These are phyloP conservation scores for Amaranthus hypochondriacus DNA, from an alignment of 148 eudicot species.

Conservation along the genomic window DNA sequence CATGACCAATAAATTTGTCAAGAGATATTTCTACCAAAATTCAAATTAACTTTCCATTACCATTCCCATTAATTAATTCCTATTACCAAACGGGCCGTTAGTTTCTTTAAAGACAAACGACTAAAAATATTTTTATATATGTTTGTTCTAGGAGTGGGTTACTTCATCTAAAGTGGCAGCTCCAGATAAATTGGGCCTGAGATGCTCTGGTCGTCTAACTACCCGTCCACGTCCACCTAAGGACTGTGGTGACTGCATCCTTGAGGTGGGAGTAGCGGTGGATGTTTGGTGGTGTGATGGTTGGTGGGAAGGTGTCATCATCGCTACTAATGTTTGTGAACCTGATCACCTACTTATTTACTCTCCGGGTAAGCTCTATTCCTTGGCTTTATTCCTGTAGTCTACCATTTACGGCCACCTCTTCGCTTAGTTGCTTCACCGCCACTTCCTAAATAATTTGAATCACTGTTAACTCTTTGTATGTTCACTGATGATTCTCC, in stretches of 20 bases:
- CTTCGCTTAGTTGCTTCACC: not conserved
- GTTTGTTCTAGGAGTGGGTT: conserved; percentile 61
- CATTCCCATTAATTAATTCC: too few species aligned
- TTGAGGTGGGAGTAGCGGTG: conserved; percentile 60
- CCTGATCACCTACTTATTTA: conserved; percentile 40
- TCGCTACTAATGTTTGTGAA: conserved; percentile 27
- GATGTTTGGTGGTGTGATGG: conserved; percentile 97
- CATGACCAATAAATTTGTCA: too few species aligned
- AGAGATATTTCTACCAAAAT: too few species aligned
- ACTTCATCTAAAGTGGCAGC: conserved; percentile 53
- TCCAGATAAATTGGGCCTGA: conserved; percentile 71
- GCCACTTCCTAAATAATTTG: not conserved
- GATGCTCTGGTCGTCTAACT: conserved; percentile 55
- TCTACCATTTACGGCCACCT: not conserved
- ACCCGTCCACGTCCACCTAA: conserved; percentile 46
- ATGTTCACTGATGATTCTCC: too few species aligned
- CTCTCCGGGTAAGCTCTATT: conserved; percentile 46
- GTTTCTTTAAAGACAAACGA: not conserved
- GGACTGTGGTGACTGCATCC: conserved; percentile 20
- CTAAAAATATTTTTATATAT: not conserved
- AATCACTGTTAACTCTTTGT: not conserved
- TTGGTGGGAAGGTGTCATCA: conserved; percentile 88
- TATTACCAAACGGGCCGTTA: too few species aligned
- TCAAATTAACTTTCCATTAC: too few species aligned
- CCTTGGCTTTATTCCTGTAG: not conserved